Conservation (phyloP, 1,284 basidiomycete species). For the Rhodotorula sp. region DNA sequence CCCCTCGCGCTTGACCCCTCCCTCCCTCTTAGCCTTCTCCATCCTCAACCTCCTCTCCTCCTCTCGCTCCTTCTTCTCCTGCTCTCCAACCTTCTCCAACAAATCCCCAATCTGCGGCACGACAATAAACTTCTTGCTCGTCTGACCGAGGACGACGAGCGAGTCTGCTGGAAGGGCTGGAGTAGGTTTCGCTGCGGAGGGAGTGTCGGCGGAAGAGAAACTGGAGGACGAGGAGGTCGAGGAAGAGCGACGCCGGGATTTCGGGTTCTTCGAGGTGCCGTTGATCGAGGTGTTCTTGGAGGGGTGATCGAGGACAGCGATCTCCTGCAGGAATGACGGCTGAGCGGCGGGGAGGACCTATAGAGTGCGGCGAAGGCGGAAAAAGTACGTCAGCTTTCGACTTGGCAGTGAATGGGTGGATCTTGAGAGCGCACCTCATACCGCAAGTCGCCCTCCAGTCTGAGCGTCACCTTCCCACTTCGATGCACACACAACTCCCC, state of each 20-base stretch:
- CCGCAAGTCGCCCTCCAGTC: slow-evolving; percentile 33
- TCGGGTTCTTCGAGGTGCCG: background rate
- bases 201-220: background rate
- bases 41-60: slow-evolving; percentile 30
- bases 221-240: background rate
- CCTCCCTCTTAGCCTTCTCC: slow-evolving; percentile 20
- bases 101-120: slow-evolving; percentile 41
- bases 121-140: slow-evolving; percentile 43
- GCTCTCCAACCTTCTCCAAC: slow-evolving; percentile 26
- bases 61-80: slow-evolving; percentile 34
- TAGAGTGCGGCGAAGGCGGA: background rate
- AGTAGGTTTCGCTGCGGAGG: background rate
- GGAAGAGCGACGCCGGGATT: background rate
- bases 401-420: background rate
- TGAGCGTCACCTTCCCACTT: slow-evolving; percentile 41
- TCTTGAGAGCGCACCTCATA: slow-evolving; percentile 37
- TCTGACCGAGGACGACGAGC: slow-evolving; percentile 42
- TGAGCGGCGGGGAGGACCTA: slow-evolving; percentile 44
- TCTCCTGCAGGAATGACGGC: slow-evolving; percentile 44
- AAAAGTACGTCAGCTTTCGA: background rate
- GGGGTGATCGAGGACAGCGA: slow-evolving; percentile 40
- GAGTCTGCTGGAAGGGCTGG: slow-evolving; percentile 23
- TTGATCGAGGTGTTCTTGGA: background rate
- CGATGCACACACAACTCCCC: slow-evolving; percentile 40
- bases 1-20: slow-evolving; percentile 10